These are phyloP conservation scores for Panicum virgatum DNA, from an alignment of 202 grass and related monocot genomes.

Conservation along the genomic window DNA sequence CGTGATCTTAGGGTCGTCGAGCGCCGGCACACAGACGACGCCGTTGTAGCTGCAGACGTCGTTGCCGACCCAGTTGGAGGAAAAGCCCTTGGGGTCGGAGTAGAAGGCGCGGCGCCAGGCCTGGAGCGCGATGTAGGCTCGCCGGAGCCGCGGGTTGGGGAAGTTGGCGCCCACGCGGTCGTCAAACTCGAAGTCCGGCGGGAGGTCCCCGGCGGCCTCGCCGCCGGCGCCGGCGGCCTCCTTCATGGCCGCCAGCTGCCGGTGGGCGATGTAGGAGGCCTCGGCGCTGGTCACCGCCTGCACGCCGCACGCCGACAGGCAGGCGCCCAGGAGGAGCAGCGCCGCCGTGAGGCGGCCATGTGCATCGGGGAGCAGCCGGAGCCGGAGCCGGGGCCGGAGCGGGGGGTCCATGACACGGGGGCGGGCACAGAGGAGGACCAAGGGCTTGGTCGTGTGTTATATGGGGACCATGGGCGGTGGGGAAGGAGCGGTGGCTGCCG, in stretches of 20 bases:
- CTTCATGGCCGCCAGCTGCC: conserved; percentile 62
- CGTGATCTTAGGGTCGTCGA: conserved; percentile 45
- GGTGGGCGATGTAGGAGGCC: conserved; percentile 55
- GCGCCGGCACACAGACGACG: conserved; percentile 45
- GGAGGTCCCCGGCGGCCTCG: conserved; percentile 39
- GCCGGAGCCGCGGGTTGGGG: conserved; percentile 54
- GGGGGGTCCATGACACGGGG: conserved; percentile 7
- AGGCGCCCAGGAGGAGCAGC: conserved; percentile 19
- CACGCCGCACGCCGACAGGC: not conserved
- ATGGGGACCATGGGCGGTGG: no score
- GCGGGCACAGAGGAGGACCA: no score
- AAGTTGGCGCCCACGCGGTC: conserved; percentile 32
- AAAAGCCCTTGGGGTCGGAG: conserved; percentile 69
- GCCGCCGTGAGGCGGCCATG: conserved; percentile 25
- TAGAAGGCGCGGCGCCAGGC: conserved; percentile 75
- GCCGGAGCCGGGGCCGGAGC: not conserved
- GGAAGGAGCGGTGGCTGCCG: no score
- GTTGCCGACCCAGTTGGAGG: conserved; percentile 53
- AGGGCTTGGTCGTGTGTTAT: no score
- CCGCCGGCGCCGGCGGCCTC: conserved; percentile 27
- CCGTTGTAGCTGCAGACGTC: conserved; percentile 71
- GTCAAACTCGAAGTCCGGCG: conserved; percentile 51
- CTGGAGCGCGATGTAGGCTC: conserved; percentile 74
- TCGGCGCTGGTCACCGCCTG: conserved; percentile 45
- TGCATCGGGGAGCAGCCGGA: not conserved